Conservation (phyloP, 2,329 filamentous ascomycete genomes). For the Mariannaea sp. region DNA sequence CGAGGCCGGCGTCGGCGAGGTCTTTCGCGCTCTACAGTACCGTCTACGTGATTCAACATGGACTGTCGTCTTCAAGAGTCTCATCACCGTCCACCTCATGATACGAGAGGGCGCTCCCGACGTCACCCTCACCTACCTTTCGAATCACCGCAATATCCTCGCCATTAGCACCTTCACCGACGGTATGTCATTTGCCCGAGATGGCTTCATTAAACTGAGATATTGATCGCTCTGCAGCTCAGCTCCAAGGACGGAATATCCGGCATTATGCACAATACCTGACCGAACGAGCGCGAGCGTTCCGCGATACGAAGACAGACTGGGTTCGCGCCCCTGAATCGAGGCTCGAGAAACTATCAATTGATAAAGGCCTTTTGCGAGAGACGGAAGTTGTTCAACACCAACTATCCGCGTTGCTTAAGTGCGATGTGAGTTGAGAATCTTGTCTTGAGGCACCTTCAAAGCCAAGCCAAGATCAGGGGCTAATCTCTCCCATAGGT, state of each 20-base stretch:
- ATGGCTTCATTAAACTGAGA: neutral
- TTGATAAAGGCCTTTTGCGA: constrained; percentile 89
- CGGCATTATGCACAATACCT: constrained; percentile 89
- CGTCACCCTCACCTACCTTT: constrained; percentile 82
- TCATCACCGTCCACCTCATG: constrained; percentile 97
- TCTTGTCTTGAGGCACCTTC: neutral
- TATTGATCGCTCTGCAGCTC: constrained; percentile 60
- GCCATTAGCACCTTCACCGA: constrained; percentile 92
- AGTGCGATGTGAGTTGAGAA: constrained; percentile 83
- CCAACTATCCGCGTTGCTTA: constrained; percentile 82
- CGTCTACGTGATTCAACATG: constrained; percentile 94
- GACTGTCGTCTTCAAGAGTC: constrained; percentile 98
- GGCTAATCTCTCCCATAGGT: constrained; percentile 58
- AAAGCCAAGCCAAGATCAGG: neutral
- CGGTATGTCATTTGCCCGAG: constrained; percentile 60
- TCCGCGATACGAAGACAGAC: constrained; percentile 82
- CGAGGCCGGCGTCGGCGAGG: constrained; percentile 91
- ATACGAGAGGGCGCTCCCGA: constrained; percentile 92
- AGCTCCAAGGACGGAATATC: constrained; percentile 94
- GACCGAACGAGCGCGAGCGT: constrained; percentile 79
- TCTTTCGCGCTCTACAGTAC: constrained; percentile 89
- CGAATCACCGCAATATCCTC: constrained; percentile 80
- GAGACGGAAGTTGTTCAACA: constrained; percentile 91
- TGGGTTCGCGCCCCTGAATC: constrained; percentile 85
- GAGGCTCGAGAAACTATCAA: constrained; percentile 79